Base-by-base conservation (phyloP, 306 rosid genomes). In the Cicer yamashitae region DNA sequence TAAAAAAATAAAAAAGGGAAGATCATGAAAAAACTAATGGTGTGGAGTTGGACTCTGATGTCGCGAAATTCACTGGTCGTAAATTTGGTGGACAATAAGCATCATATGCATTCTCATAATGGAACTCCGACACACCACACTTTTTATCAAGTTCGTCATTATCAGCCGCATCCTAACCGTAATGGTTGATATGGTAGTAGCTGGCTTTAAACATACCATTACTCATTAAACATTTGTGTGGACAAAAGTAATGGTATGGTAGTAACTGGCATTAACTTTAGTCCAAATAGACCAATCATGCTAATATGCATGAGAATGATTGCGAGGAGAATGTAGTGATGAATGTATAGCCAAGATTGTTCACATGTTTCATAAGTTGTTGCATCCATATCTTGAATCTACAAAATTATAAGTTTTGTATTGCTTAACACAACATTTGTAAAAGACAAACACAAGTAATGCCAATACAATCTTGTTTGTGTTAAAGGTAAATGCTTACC, bases 271-370 rank as follows among this genome's bases (percentile, higher is more conserved):
- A 90, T 94, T 25, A 83, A 80, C 83, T 94, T 94, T 57, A 91
- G 82, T 72, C 96, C 96, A 54, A 90, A 90, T 38, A 91, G 73
- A 75, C 98, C 97, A 73, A 94, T 91, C 97, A 94, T 91, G n/a
- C 93, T 90, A 73, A 90, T 82, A 84, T 94, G 97, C 97, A 94
- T 89, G 11, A 94, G 92, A 83, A 88, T 59, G 56, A 91, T 82
- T 47, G 92, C 88, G 15, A 90, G 70, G 50, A 94, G 86, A 68
- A 90, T 90, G 69, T 91, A 85, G 84, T 83, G 89, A 85, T 94
- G 96, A 81, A 91, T 85, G 79, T 83, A 77, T 6, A 97, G 96
- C 97, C 98, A 94, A 70, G 85, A 94, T 81, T 86, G 87, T 77
- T 93, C 97, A 59, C 89, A 85, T 39, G 96, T 91, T 71, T 94